Evolutionary conservation across 306 rosid species (phyloP), one percentile per base, ranked within the genome.

Genomic region (Biancaea sappan): DNA sequence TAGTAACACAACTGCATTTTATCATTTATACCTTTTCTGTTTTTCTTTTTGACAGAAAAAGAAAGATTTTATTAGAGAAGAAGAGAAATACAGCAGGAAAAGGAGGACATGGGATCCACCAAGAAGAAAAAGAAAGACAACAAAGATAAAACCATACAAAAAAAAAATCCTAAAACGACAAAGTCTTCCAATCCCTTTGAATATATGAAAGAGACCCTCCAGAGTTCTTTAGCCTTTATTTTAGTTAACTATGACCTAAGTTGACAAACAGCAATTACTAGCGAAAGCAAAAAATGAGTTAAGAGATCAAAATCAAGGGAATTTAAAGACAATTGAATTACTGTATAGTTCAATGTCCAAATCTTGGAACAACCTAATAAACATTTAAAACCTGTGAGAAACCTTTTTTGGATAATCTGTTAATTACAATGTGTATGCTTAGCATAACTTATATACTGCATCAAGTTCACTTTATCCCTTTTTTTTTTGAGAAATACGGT

Each of bases 91-190:
- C n/a, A n/a, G n/a, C n/a, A n/a, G n/a, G n/a, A n/a, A n/a, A n/a
- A n/a, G n/a, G n/a, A n/a, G n/a, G n/a, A n/a, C n/a, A n/a, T n/a
- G n/a, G n/a, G n/a, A n/a, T n/a, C n/a, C 8, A 6, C 16, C 64
- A 19, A n/a, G 10, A 70, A 34, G 47, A 25, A 48, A 32, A 32
- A 16, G 12, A 29, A 14, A 10, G 50, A 32, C 38, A 73, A 73
- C 4, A 73, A 18, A 73, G 26, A 74, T 22, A 21, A 22, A 58
- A n/a, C n/a, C n/a, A n/a, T n/a, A n/a, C n/a, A n/a, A n/a, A n/a
- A n/a, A n/a, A n/a, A n/a, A n/a, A n/a, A n/a, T n/a, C n/a, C n/a
- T n/a, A n/a, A n/a, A n/a, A n/a, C n/a, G n/a, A n/a, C n/a, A n/a
- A n/a, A n/a, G n/a, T n/a, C n/a, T n/a, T n/a, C n/a, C n/a, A n/a